Conservation (phyloP, 148 eudicot genomes). For the Gaultheria prostrata region DNA sequence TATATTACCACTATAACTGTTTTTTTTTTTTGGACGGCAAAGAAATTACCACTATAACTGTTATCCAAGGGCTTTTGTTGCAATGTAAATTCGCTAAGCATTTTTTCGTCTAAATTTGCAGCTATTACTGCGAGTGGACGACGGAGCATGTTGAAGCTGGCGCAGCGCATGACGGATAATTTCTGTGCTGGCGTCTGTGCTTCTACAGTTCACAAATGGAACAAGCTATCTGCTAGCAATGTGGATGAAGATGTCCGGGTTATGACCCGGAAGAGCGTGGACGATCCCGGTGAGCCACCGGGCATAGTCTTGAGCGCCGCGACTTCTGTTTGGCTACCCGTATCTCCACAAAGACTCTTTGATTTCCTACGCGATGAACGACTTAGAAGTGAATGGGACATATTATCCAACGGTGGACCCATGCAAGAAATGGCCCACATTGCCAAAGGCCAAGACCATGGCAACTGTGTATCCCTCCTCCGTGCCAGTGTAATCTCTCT, state of each 20-base stretch:
- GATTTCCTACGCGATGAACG: slow-evolving; percentile 86
- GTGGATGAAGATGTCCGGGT: slow-evolving; percentile 81
- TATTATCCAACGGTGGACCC: slow-evolving; percentile 88
- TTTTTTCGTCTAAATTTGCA: slow-evolving; percentile 17
- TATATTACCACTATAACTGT: not conserved
- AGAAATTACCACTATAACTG: too few relatives aligned
- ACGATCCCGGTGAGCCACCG: slow-evolving; percentile 90
- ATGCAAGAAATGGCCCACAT: slow-evolving; percentile 98
- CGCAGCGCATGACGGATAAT: slow-evolving; percentile 87
- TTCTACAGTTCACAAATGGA: slow-evolving; percentile 88
- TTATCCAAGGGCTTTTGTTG: not conserved
- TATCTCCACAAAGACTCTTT: slow-evolving; percentile 73
- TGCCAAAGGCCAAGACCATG: slow-evolving; percentile 92
- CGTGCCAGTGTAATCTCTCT: slow-evolving; percentile 65
- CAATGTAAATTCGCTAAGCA: not conserved
- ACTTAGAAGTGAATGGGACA: slow-evolving; percentile 86
- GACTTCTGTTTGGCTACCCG: slow-evolving; percentile 91
- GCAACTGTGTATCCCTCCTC: slow-evolving; percentile 92
- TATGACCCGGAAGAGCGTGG: slow-evolving; percentile 87
- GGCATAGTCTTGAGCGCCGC: slow-evolving; percentile 89
- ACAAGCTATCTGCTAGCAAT: slow-evolving; percentile 65
- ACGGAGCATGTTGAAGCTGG: slow-evolving; percentile 80
- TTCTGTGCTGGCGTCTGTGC: slow-evolving; percentile 89
- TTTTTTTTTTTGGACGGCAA: too few relatives aligned
- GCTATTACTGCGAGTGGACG: slow-evolving; percentile 76